Conservation (phyloP, 371 early-diverging fungal genomes). For the Mortierella sp. region DNA sequence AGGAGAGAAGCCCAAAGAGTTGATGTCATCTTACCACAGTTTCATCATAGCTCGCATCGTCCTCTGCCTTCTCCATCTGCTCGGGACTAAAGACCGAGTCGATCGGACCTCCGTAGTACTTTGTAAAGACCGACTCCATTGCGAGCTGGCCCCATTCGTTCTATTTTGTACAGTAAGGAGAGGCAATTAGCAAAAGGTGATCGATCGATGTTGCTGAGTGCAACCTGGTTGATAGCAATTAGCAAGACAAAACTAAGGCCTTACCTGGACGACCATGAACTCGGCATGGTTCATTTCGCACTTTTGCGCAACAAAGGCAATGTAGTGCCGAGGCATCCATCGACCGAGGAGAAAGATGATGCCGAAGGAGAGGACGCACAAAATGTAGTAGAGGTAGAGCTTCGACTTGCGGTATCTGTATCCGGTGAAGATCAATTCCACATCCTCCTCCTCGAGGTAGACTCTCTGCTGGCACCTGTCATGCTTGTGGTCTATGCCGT, state of each 20-base stretch:
- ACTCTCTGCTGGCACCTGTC: constrained; percentile 48
- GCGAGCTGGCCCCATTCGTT: constrained; percentile 83
- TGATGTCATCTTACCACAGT: constrained; percentile 43
- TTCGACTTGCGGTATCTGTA: constrained; percentile 66
- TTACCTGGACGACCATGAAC: constrained; percentile 67
- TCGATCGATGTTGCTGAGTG: neutral
- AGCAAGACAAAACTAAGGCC: neutral
- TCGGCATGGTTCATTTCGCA: constrained; percentile 78
- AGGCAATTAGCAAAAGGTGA: neutral
- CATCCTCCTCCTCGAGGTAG: constrained; percentile 59
- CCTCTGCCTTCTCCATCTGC: constrained; percentile 58
- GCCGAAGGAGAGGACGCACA: constrained; percentile 78
- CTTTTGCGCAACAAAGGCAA: constrained; percentile 71
- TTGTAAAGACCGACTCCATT: constrained; percentile 67
- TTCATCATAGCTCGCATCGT: constrained; percentile 56
- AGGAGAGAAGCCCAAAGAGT: no score
- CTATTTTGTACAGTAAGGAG: constrained; percentile 35
- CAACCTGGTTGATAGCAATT: no score
- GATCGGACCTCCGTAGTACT: constrained; percentile 76
- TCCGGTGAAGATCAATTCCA: constrained; percentile 75
- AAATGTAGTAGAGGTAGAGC: constrained; percentile 69
- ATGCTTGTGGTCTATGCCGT: constrained; percentile 26
- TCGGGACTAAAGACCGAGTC: constrained; percentile 75
- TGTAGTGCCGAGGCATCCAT: constrained; percentile 87
- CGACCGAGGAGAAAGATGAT: constrained; percentile 81